Conservation (phyloP, 2,329 filamentous ascomycete genomes). For the Nemania diffusa region DNA sequence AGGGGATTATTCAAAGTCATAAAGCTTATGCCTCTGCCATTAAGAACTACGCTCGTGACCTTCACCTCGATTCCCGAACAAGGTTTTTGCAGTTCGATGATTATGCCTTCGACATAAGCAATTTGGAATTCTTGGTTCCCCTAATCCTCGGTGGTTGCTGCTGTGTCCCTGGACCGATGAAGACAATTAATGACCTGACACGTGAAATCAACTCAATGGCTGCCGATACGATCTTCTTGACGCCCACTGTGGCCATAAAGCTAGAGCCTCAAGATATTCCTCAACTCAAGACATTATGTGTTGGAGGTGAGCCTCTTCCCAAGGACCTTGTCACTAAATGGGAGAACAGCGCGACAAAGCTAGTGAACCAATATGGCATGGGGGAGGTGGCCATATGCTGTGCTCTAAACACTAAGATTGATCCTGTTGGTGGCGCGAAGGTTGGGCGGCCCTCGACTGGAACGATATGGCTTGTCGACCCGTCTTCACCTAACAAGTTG, state of each 20-base stretch:
- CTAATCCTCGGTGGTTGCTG: slow-evolving; percentile 30
- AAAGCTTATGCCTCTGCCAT: slow-evolving; percentile 28
- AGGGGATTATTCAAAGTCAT: slow-evolving; percentile 38
- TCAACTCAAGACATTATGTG: slow-evolving; percentile 30
- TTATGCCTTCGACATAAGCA: slow-evolving; percentile 35
- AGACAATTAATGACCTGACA: slow-evolving; percentile 24
- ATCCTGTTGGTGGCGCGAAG: slow-evolving; percentile 26
- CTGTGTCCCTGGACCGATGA: slow-evolving; percentile 31
- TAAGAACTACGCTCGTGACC: slow-evolving; percentile 31
- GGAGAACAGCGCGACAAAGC: slow-evolving; percentile 23
- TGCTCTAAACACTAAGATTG: slow-evolving; percentile 33
- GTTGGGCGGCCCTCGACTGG: slow-evolving; percentile 33
- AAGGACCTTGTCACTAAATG: slow-evolving; percentile 37
- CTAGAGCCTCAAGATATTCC: slow-evolving; percentile 28
- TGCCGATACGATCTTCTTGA: slow-evolving; percentile 33
- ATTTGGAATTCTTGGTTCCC: slow-evolving; percentile 33
- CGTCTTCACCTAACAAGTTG: slow-evolving; percentile 28
- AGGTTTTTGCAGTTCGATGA: slow-evolving; percentile 32
- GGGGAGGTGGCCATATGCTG: slow-evolving; percentile 39
- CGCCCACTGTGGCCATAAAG: slow-evolving; percentile 34
- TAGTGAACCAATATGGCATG: slow-evolving; percentile 40
- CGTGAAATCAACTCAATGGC: slow-evolving; percentile 28
- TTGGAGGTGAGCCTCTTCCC: slow-evolving; percentile 37
- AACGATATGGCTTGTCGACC: slow-evolving; percentile 35
- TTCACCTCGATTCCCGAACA: slow-evolving; percentile 29